Base-by-base conservation (phyloP, 352 stramenopile species). In the Globisporangium orthogonon region DNA sequence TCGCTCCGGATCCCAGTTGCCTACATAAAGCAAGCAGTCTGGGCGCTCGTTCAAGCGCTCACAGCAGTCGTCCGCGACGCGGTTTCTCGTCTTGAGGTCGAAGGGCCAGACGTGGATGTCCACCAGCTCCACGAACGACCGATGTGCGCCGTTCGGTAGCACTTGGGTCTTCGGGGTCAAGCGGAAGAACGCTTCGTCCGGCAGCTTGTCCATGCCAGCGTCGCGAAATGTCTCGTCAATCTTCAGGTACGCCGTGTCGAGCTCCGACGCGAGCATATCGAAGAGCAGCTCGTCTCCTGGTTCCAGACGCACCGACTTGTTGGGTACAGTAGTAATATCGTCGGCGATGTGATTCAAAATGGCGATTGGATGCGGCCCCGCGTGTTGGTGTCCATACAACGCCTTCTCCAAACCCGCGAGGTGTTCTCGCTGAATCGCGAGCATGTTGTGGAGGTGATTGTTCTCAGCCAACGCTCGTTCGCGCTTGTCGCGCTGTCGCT, bases 191-290 rank as follows among this genome's bases (percentile, higher is more conserved):
- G 47, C 10, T 30, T 4, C 29, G 28, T 17, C 11, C 6, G 23
- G 3, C 47, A 35, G 5, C 4, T 40, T 10, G 17, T 35, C 17
- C 29, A 52, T 17, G 14, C 47, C 47, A 6, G 47, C 47, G 30
- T 37, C 47, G 4, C 13, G 47, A 15, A 52, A 52, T 0, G 45
- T 52, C 0, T 58, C 45, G 17, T 58, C 58, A 0, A 59, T 7
- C 23, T 49, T 46, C 11, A 39, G 14, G 23, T 59, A 63, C 29
- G 29, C 47, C 23, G 6, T 23, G 17, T 56, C 58, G 15, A 63
- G 51, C 4, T 63, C 58, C 7, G 51, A 53, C 14, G 58, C 50
- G 9, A 63, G 50, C 46, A 59, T 58, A 17, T 52, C 51, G n/a
- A 63, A 58, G 17, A 56, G 40, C 13, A 63, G 4, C 13, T 54